Evolutionary conservation across 2,329 filamentous ascomycete species (phyloP).

Genomic region (Escovopsis sp.): DNA sequence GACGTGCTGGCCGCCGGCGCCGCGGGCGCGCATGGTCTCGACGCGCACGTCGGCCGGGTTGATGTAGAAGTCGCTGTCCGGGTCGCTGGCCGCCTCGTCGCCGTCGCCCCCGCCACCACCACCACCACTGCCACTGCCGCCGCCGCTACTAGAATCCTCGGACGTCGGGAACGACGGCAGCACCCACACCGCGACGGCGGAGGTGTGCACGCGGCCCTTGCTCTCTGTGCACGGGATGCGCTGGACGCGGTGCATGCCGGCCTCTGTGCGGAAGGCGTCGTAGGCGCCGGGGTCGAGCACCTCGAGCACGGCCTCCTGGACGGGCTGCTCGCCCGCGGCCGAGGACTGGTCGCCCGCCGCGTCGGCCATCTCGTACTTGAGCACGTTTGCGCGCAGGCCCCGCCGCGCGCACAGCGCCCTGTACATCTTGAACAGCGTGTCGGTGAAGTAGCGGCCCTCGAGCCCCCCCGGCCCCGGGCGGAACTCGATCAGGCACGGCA

Average conservation of each 20-base stretch:
- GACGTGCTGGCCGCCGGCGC: constrained; percentile 92
- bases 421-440: constrained; percentile 85
- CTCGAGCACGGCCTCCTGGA: constrained; percentile 81
- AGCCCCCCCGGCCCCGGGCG: constrained; percentile 82
- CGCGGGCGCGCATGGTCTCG: constrained; percentile 84
- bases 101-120: no score
- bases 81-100: constrained; percentile 48
- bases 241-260: constrained; percentile 91
- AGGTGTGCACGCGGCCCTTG: constrained; percentile 86
- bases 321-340: constrained; percentile 47
- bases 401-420: constrained; percentile 56
- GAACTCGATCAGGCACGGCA: constrained; percentile 86
- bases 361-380: constrained; percentile 71
- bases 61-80: constrained; percentile 82
- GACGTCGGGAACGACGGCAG: constrained; percentile 58
- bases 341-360: constrained; percentile 39
- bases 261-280: constrained; percentile 68
- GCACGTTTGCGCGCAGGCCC: constrained; percentile 49
- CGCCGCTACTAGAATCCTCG: constrained; percentile 25
- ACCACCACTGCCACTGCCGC: no score
- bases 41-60: constrained; percentile 66
- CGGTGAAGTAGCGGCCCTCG: constrained; percentile 83
- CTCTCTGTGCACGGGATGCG: constrained; percentile 82
- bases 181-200: constrained; percentile 82
- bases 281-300: constrained; percentile 66